phyloP scores from a whole-genome alignment of 2,329 filamentous ascomycete genomes.

The Fusarium tjaetaba region DNA sequence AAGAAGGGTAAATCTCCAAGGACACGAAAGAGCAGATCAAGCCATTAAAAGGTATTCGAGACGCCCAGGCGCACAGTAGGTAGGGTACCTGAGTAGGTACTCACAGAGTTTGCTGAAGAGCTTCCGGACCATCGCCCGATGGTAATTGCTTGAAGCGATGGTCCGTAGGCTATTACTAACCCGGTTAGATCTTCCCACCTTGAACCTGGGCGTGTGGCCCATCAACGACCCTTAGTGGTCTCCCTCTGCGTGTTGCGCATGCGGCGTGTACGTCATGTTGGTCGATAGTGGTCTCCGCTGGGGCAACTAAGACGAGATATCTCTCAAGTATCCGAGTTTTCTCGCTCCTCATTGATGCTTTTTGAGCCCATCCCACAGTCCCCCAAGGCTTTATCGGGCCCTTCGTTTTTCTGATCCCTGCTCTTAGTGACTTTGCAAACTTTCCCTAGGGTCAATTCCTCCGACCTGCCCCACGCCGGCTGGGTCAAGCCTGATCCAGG shows the following conservation, averaged over 20 bases:
- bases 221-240: slow-evolving; percentile 36
- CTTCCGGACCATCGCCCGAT: slow-evolving; percentile 43
- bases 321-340: slow-evolving; percentile 25
- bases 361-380: slow-evolving; percentile 28
- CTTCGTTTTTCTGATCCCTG: slow-evolving; percentile 27
- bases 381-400: slow-evolving; percentile 19
- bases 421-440: slow-evolving; percentile 15
- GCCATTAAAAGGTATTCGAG: slow-evolving; percentile 31
- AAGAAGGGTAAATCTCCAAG: slow-evolving; percentile 10
- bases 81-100: not conserved
- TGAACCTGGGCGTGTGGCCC: slow-evolving; percentile 36
- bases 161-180: slow-evolving; percentile 38
- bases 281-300: slow-evolving; percentile 35
- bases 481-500: slow-evolving; percentile 16
- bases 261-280: slow-evolving; percentile 42
- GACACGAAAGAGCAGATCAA: slow-evolving; percentile 23
- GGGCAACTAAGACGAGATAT: slow-evolving; percentile 30
- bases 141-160: slow-evolving; percentile 41
- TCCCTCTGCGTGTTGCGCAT: slow-evolving; percentile 36
- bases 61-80: slow-evolving; percentile 1
- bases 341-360: slow-evolving; percentile 34
- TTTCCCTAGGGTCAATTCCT: slow-evolving; percentile 20
- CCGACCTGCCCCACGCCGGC: slow-evolving; percentile 27
- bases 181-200: slow-evolving; percentile 37
- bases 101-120: slow-evolving; percentile 34